Percentiles rank a stretch among this genome's conserved stretches.
phyloP scores from a whole-genome alignment of 208 protist species.

The Crithidia brevicula region DNA sequence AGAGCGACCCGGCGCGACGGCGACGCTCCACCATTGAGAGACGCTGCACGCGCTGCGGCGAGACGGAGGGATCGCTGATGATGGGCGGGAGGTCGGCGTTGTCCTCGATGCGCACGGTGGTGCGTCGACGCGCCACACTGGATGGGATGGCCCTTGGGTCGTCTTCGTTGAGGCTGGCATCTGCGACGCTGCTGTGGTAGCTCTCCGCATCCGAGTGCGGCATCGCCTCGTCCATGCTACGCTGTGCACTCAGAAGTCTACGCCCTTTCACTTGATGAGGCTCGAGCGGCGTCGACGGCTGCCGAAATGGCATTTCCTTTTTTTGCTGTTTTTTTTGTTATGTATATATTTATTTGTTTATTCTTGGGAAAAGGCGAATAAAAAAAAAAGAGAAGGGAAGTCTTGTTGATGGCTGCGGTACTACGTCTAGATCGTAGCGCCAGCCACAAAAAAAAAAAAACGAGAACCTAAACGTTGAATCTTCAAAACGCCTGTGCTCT shows the following conservation, averaged over 20 bases:
- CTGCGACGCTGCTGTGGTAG: neutral
- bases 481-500: neutral
- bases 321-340: too few species aligned
- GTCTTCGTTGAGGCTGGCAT: neutral
- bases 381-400: constrained; percentile 6
- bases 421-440: too few species aligned
- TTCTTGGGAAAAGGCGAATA: neutral
- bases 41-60: constrained; percentile 22
- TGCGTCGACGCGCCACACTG: constrained; percentile 6
- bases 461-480: neutral
- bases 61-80: constrained; percentile 4
- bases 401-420: too few species aligned
- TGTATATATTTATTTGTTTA: too few species aligned
- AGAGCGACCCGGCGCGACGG: constrained; percentile 15
- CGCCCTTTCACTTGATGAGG: neutral
- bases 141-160: neutral
- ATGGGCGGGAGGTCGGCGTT: neutral
- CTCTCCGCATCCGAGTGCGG: neutral
- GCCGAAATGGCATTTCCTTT: neutral
- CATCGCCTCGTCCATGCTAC: neutral
- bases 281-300: neutral
- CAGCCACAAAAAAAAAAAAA: neutral
- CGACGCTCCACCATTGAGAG: constrained; percentile 15
- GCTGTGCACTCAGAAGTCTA: neutral
- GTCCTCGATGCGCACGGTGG: constrained; percentile 16